A percentile compares a stretch with the other conserved stretches of the same genome.
phyloP scores from a whole-genome alignment of 345 rosid species.

The Syzygium aqueum region DNA sequence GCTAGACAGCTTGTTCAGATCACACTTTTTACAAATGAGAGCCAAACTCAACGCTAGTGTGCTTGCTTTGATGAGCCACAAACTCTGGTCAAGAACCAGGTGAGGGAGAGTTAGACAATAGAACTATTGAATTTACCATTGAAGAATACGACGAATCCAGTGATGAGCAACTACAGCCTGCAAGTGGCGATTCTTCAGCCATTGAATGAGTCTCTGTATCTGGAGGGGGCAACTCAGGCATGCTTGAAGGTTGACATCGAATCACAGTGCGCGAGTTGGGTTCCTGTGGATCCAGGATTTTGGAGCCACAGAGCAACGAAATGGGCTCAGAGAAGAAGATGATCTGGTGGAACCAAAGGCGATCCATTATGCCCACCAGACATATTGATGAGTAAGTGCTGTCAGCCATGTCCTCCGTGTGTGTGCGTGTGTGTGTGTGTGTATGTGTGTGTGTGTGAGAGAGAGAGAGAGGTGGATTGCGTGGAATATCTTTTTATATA shows the following conservation, averaged over 20 bases:
- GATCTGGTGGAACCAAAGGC: slow-evolving; percentile 51
- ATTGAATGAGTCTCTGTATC: background rate
- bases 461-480: background rate
- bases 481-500: background rate
- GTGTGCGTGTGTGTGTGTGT: background rate
- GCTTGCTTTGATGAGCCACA: background rate
- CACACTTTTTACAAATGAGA: background rate
- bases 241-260: background rate
- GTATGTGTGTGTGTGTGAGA: background rate
- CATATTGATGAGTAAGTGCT: slow-evolving; percentile 6
- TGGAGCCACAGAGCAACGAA: background rate
- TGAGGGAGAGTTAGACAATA: background rate
- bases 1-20: background rate
- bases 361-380: slow-evolving; percentile 40
- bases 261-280: background rate
- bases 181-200: background rate
- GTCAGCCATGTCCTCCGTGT: slow-evolving; percentile 21
- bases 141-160: background rate
- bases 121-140: background rate
- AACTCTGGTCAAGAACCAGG: background rate
- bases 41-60: background rate
- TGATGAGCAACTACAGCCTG: background rate
- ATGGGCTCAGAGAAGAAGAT: slow-evolving; percentile 21
- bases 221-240: background rate
- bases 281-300: slow-evolving; percentile 2